These are phyloP conservation scores for Globisporangium viniferum DNA, from an alignment of 352 stramenopile species.

Conservation along the genomic window DNA sequence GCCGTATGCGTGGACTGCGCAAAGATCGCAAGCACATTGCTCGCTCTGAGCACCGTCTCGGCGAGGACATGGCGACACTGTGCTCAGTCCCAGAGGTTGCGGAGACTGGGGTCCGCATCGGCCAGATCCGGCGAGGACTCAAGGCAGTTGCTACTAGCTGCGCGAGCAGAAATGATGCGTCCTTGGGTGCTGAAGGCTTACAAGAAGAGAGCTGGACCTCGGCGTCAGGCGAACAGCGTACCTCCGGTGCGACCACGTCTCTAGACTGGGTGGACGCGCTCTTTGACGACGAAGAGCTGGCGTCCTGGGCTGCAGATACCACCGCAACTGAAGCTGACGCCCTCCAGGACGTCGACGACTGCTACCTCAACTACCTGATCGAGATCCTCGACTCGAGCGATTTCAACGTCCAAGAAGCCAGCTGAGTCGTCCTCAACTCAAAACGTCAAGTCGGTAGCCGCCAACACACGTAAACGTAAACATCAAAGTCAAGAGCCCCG, in stretches of 20 bases:
- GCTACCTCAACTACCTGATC: constrained; percentile 17
- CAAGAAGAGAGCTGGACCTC: constrained; percentile 1
- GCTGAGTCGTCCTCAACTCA: neutral
- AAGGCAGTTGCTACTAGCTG: neutral
- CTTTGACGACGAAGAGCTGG: neutral
- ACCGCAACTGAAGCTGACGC: neutral
- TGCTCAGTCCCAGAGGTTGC: neutral
- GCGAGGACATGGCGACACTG: constrained; percentile 11
- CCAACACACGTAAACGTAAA: neutral
- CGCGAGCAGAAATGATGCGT: neutral
- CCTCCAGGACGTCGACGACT: constrained; percentile 13
- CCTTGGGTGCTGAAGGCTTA: neutral
- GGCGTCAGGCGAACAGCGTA: neutral
- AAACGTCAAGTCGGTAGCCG: neutral
- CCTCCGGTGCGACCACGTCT: neutral
- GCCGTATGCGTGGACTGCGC: constrained; percentile 7
- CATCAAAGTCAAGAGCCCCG: neutral
- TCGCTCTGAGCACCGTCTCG: constrained; percentile 19
- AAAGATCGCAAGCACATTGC: constrained; percentile 24
- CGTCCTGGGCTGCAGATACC: constrained; percentile 1
- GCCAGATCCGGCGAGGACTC: neutral
- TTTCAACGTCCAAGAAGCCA: neutral
- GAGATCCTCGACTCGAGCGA: constrained; percentile 8
- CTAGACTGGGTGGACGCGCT: neutral
- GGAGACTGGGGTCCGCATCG: constrained; percentile 4